A percentile compares a stretch with the other conserved stretches of the same genome.
These are phyloP conservation scores for Holtermannia corniformis DNA, from an alignment of 768 basidiomycete species.

Conservation along the genomic window DNA sequence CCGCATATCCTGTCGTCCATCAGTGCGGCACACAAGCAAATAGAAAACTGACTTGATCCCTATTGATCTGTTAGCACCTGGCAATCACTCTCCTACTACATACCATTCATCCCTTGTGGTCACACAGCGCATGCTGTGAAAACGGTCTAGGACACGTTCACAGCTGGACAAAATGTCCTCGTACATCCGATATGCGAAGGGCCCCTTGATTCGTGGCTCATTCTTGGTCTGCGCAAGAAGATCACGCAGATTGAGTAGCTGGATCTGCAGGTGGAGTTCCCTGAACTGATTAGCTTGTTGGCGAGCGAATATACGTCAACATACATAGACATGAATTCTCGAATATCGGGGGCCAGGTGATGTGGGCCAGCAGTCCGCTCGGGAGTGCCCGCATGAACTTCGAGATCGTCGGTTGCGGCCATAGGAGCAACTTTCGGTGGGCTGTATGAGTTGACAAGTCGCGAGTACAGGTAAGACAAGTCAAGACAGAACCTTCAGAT, in stretches of 20 bases:
- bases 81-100: constrained; percentile 3
- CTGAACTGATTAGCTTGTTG: constrained; percentile 47
- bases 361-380: constrained; percentile 6
- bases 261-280: constrained; percentile 90
- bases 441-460: constrained; percentile 75
- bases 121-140: constrained; percentile 97
- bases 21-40: background rate
- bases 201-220: constrained; percentile 91
- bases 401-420: constrained; percentile 4
- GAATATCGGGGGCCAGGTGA: constrained; percentile 23
- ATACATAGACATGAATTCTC: constrained; percentile 86
- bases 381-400: constrained; percentile 39
- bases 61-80: background rate
- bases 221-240: constrained; percentile 81
- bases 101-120: constrained; percentile 91
- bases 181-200: constrained; percentile 80
- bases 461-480: constrained; percentile 88
- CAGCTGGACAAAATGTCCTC: constrained; percentile 45
- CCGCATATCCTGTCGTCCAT: constrained; percentile 55
- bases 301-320: constrained; percentile 25
- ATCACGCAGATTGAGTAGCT: constrained; percentile 73
- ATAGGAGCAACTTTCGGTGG: constrained; percentile 29
- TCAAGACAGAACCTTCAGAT: constrained; percentile 93
- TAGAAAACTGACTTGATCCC: constrained; percentile 2
- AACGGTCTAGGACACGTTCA: constrained; percentile 45